A percentile compares a stretch with the other conserved stretches of the same genome.
phyloP scores from a whole-genome alignment of 768 basidiomycete species.

The Pleurotus sapidus region DNA sequence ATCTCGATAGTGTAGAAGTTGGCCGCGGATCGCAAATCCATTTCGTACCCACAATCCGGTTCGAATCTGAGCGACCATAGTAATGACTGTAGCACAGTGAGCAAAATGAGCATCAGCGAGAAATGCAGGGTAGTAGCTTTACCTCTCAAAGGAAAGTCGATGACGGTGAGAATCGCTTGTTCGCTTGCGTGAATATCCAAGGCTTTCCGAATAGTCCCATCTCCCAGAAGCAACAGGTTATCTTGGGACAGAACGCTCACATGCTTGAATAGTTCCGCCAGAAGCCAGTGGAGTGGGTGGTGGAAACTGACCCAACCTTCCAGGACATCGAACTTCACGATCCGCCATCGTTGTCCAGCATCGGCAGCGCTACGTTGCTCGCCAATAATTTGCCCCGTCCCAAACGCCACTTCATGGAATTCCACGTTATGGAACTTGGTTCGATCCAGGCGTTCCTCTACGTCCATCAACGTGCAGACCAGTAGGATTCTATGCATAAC shows the following conservation, averaged over 20 bases:
- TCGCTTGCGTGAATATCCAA: constrained; percentile 62
- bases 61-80: constrained; percentile 93
- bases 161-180: constrained; percentile 65
- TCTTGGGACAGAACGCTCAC: constrained; percentile 63
- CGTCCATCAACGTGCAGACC: constrained; percentile 63
- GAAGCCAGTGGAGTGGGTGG: constrained; percentile 87
- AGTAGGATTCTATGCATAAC: constrained; percentile 72
- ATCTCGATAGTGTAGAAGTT: constrained; percentile 93
- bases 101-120: neutral
- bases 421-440: constrained; percentile 58
- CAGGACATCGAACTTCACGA: constrained; percentile 75
- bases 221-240: constrained; percentile 46
- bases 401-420: constrained; percentile 70
- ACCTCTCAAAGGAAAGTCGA: constrained; percentile 92
- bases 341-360: constrained; percentile 34
- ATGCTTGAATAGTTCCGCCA: constrained; percentile 87
- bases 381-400: constrained; percentile 29
- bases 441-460: constrained; percentile 54
- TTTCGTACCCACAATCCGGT: constrained; percentile 98
- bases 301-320: constrained; percentile 90
- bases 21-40: constrained; percentile 92
- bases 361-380: neutral
- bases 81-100: constrained; percentile 52
- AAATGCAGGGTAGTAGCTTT: constrained; percentile 18
- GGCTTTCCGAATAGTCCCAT: constrained; percentile 56